A percentile compares a stretch with the other conserved stretches of the same genome.
These are phyloP conservation scores for Heliocybe sulcata DNA, from an alignment of 1,284 basidiomycete species.

Conservation along the genomic window DNA sequence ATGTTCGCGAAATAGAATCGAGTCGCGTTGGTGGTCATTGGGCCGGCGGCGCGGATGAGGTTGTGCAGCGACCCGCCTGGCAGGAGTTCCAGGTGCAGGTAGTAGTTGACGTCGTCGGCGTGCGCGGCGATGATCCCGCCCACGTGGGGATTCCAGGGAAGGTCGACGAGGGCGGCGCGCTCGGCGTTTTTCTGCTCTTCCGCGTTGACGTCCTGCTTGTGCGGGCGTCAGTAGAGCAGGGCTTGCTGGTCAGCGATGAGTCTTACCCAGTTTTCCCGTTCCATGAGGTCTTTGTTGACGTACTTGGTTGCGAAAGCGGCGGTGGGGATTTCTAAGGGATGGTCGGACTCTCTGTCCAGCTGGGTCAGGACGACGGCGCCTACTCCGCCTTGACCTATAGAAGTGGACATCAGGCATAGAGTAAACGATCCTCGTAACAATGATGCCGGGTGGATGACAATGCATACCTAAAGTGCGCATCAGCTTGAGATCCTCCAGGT, in stretches of 20 bases:
- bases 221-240: background rate
- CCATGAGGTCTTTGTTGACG: conserved; percentile 24
- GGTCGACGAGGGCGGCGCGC: conserved; percentile 25
- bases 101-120: conserved; percentile 37
- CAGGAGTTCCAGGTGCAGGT: conserved; percentile 41
- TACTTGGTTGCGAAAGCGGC: conserved; percentile 33
- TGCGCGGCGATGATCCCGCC: conserved; percentile 35
- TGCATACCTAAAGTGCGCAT: background rate
- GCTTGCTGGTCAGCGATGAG: background rate
- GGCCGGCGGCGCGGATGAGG: conserved; percentile 23
- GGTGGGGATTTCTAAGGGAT: conserved; percentile 22
- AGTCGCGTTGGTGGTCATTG: conserved; percentile 22
- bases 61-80: conserved; percentile 32
- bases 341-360: conserved; percentile 12
- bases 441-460: background rate
- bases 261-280: conserved; percentile 23
- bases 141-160: conserved; percentile 48
- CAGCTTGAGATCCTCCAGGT: background rate
- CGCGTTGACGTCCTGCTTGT: background rate
- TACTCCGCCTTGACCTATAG: background rate
- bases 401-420: background rate
- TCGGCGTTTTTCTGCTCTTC: conserved; percentile 24
- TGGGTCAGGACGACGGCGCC: conserved; percentile 31
- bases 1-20: conserved; percentile 54
- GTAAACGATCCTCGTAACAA: background rate